These are phyloP conservation scores for Fusarium paranaense DNA, from an alignment of 2,329 filamentous ascomycete species.

Conservation along the genomic window DNA sequence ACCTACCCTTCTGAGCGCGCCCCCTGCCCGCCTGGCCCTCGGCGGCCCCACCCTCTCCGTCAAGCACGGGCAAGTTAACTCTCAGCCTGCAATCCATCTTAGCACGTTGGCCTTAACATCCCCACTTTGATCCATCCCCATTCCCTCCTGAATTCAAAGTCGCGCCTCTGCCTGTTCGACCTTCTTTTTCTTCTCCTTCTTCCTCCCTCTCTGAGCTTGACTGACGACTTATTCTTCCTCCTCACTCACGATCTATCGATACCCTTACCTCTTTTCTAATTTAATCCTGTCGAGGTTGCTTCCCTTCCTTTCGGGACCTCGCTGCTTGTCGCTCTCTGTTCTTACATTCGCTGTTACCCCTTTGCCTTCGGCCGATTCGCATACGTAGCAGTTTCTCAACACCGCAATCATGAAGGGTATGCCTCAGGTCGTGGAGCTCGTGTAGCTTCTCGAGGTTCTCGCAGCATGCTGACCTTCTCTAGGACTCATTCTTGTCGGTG, in stretches of 20 bases:
- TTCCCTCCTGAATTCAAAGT: slow-evolving; percentile 41
- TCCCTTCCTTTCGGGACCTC: slow-evolving; percentile 39
- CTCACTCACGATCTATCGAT: slow-evolving; percentile 31
- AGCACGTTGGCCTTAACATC: slow-evolving; percentile 46
- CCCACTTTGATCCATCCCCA: slow-evolving; percentile 28
- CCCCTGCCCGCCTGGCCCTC: neutral
- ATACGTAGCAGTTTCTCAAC: slow-evolving; percentile 32
- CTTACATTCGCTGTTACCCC: slow-evolving; percentile 37
- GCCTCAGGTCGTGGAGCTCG: slow-evolving; percentile 4
- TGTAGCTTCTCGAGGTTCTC: neutral
- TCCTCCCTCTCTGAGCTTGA: slow-evolving; percentile 29
- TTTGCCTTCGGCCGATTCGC: slow-evolving; percentile 32
- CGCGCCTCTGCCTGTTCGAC: slow-evolving; percentile 14
- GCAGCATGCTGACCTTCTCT: slow-evolving; percentile 32
- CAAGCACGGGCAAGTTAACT: slow-evolving; percentile 12
- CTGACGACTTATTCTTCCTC: slow-evolving; percentile 25
- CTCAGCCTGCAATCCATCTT: slow-evolving; percentile 38
- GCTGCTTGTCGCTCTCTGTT: slow-evolving; percentile 37
- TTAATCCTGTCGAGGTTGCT: slow-evolving; percentile 42
- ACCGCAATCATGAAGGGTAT: slow-evolving; percentile 54
- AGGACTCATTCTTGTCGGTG: slow-evolving; percentile 99
- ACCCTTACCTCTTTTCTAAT: slow-evolving; percentile 39
- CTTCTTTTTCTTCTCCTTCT: slow-evolving; percentile 17
- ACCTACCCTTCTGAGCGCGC: slow-evolving; percentile 6
- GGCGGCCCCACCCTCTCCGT: slow-evolving; percentile 20